Conservation (phyloP, 257 asterid genomes). For the Phtheirospermum japonicum region DNA sequence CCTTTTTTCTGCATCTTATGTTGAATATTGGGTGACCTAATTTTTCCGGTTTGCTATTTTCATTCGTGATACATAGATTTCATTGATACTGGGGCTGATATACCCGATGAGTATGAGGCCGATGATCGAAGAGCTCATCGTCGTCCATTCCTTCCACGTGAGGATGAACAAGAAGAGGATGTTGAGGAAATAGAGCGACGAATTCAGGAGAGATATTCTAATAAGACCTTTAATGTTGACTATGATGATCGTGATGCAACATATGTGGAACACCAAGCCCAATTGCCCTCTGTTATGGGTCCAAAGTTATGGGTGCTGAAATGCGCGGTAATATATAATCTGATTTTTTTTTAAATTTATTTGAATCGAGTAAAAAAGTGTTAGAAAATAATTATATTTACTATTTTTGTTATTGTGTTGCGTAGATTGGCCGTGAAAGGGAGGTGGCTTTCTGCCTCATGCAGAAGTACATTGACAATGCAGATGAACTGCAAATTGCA, state of each 20-base stretch:
- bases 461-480: slow-evolving; percentile 89
- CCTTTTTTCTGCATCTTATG: background rate
- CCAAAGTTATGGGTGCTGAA: slow-evolving; percentile 98
- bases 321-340: slow-evolving; percentile 72
- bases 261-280: slow-evolving; percentile 95
- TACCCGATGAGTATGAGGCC: slow-evolving; percentile 53
- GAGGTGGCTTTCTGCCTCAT: slow-evolving; percentile 91
- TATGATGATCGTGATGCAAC: slow-evolving; percentile 75
- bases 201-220: slow-evolving; percentile 67
- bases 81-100: slow-evolving; percentile 61
- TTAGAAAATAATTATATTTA: background rate
- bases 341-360: background rate
- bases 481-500: slow-evolving; percentile 76
- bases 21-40: slow-evolving; percentile 13
- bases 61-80: slow-evolving; percentile 46
- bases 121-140: slow-evolving; percentile 69
- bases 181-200: slow-evolving; percentile 72
- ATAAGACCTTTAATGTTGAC: slow-evolving; percentile 55
- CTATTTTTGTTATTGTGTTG: slow-evolving; percentile 15
- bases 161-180: slow-evolving; percentile 65
- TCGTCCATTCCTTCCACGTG: slow-evolving; percentile 79
- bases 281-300: slow-evolving; percentile 88
- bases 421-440: slow-evolving; percentile 88
- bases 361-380: slow-evolving; percentile 3
- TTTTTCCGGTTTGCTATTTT: slow-evolving; percentile 23